Evolutionary conservation across 306 rosid genomes (phyloP), one percentile per base, ranked within the genome.

Genomic region (Ormosia semicastrata): DNA sequence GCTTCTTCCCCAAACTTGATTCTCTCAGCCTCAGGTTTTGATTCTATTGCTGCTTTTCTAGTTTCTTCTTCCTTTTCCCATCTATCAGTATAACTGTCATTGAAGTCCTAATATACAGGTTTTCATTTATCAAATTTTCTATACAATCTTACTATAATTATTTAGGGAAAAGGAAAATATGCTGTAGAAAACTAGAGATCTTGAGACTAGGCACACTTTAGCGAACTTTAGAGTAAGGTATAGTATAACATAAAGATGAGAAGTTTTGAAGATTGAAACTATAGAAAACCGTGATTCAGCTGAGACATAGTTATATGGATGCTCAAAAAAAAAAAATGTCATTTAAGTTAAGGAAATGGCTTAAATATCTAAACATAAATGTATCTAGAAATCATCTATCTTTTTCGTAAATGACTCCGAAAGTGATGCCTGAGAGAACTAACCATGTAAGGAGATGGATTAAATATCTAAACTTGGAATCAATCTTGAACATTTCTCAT

Each of bases 361-460:
- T 14, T 53, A 53, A 54, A 37, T 39, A 41, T 53, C 13, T 40
- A 29, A 24, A 66, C 54, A 58, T 9, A 30, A 58, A 24, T 15
- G 62, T 33, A 34, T 17, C 72, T 47, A 47, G 40, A 9, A 33
- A 49, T 17, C 50, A 75, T 34, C 39, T 49, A 76, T 75, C 12
- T 9, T 10, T 44, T 15, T 63, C 1, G 2, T 63, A 63, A 15
- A 33, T 47, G 62, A 17, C 34, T 34, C 63, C 9, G 24, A 63
- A 76, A 63, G 30, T 6, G 8, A 13, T 69, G 50, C 49, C 6
- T 13, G 43, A 69, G 46, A 50, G 74, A 77, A 62, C 44, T 37
- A 75, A 72, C 81, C 90, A 79, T 49, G 43, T 63, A 64, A 54
- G 39, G 24, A 50, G 85, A 73, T 32, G 64, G 13, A 52, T 18